phyloP scores from a whole-genome alignment of 768 basidiomycete genomes.

The Agaricus blazei region DNA sequence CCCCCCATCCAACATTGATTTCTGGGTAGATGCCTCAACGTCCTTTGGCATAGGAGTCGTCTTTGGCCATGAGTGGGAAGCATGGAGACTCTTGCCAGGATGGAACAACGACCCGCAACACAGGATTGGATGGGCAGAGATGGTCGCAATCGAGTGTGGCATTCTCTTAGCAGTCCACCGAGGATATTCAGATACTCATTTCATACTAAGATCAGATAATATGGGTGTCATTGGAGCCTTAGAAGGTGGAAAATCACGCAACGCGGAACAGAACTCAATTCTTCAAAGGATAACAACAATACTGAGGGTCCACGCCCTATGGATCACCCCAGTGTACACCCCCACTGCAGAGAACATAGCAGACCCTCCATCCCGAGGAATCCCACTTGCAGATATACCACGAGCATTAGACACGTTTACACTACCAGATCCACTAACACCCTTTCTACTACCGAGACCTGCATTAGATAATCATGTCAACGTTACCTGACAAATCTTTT shows the following conservation, averaged over 20 bases:
- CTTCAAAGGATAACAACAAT: slow-evolving; percentile 10
- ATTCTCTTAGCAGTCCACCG: not conserved
- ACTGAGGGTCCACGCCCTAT: slow-evolving; percentile 1
- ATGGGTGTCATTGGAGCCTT: slow-evolving; percentile 26
- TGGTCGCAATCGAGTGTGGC: slow-evolving; percentile 22
- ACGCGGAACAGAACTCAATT: slow-evolving; percentile 14
- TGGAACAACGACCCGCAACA: slow-evolving; percentile 21
- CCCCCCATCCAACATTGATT: slow-evolving; percentile 19
- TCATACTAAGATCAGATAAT: slow-evolving; percentile 29
- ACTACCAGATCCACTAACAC: not conserved
- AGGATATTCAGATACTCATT: slow-evolving; percentile 14
- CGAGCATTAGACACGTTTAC: not conserved
- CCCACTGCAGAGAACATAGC: slow-evolving; percentile 9
- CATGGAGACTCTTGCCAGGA: slow-evolving; percentile 23
- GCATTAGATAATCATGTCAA: too few species aligned
- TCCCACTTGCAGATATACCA: not conserved
- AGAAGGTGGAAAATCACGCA: slow-evolving; percentile 14
- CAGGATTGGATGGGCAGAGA: slow-evolving; percentile 35
- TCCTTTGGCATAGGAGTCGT: slow-evolving; percentile 30
- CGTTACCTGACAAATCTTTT: too few species aligned
- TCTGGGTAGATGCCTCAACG: slow-evolving; percentile 32
- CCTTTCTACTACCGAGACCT: not conserved
- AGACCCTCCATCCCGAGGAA: slow-evolving; percentile 9
- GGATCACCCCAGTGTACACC: slow-evolving; percentile 3
- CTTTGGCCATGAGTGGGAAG: slow-evolving; percentile 21